These are phyloP conservation scores for Globisporangium acanthophoron DNA, from an alignment of 352 stramenopile genomes.

Conservation along the genomic window DNA sequence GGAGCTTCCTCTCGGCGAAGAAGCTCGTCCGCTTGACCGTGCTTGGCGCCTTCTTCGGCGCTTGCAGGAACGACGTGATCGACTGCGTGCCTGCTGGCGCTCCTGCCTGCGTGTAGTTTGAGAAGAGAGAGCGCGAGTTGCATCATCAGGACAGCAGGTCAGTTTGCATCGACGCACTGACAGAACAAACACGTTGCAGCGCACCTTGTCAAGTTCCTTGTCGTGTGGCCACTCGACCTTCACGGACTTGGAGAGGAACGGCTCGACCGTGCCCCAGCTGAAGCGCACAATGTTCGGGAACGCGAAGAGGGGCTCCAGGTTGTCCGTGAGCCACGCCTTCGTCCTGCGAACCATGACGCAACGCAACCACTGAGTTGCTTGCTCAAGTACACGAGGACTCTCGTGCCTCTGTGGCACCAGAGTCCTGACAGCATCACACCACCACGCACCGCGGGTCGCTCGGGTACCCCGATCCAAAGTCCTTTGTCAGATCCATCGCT, in stretches of 20 bases:
- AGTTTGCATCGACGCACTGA: neutral
- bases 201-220: conserved; percentile 59
- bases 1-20: conserved; percentile 46
- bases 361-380: neutral
- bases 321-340: conserved; percentile 81
- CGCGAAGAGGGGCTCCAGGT: conserved; percentile 87
- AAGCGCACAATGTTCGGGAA: conserved; percentile 92
- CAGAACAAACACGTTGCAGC: neutral
- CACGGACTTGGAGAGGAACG: conserved; percentile 41
- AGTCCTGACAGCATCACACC: conserved; percentile 5
- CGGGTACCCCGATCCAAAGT: conserved; percentile 89
- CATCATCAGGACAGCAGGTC: neutral
- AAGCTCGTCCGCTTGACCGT: conserved; percentile 30
- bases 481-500: conserved; percentile 50
- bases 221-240: conserved; percentile 69
- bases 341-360: conserved; percentile 26
- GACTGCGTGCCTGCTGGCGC: conserved; percentile 62
- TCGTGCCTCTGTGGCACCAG: too few species aligned
- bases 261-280: conserved; percentile 86
- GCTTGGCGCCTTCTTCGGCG: conserved; percentile 15
- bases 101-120: conserved; percentile 28
- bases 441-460: conserved; percentile 83
- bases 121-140: neutral
- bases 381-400: neutral
- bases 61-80: conserved; percentile 76